Conservation (phyloP, 495 filamentous ascomycete genomes). For the Hyaloscypha hepaticicola region DNA sequence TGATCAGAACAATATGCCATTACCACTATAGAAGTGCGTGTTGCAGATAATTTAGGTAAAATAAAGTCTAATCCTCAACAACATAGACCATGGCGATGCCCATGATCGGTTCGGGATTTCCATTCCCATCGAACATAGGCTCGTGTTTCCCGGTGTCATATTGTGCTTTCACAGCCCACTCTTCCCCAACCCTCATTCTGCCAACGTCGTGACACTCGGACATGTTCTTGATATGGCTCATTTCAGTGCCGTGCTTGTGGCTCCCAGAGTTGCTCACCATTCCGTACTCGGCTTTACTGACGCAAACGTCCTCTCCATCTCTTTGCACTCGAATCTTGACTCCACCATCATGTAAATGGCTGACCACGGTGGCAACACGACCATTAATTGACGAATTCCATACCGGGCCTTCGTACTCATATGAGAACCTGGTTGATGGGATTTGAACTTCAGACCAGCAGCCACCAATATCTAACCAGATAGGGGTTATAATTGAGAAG, state of each 20-base stretch:
- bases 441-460: constrained; percentile 29
- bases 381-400: constrained; percentile 28
- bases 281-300: constrained; percentile 26
- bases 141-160: constrained; percentile 30
- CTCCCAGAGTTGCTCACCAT: constrained; percentile 3
- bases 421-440: background rate
- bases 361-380: constrained; percentile 14
- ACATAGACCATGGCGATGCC: constrained; percentile 32
- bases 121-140: constrained; percentile 16
- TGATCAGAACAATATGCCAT: constrained; percentile 9
- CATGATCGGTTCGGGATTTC: constrained; percentile 29
- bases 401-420: background rate
- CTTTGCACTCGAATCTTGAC: constrained; percentile 12
- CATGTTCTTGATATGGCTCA: constrained; percentile 26
- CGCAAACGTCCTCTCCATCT: constrained; percentile 25
- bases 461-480: constrained; percentile 34
- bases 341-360: constrained; percentile 31
- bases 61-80: background rate
- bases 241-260: background rate
- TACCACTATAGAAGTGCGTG: background rate
- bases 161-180: constrained; percentile 30
- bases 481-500: constrained; percentile 23
- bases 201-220: constrained; percentile 19
- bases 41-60: too few relatives aligned
- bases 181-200: constrained; percentile 23